Conservation (phyloP, 1,284 basidiomycete species). For the Tylopilus sp. region DNA sequence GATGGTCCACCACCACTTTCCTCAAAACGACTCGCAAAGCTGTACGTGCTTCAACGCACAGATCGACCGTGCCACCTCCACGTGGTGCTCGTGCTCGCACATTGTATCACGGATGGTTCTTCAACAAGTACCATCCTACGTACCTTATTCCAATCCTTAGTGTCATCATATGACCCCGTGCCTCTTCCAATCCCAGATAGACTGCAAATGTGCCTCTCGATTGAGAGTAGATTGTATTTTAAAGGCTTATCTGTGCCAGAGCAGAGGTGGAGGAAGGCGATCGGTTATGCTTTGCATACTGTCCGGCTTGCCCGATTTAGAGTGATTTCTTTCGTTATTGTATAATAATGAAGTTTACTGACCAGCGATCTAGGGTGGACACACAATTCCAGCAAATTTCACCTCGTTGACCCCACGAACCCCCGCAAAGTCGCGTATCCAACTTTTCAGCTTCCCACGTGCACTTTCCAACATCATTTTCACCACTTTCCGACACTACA, state of each 20-base stretch:
- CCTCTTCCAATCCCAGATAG: constrained; percentile 45
- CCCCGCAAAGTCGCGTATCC: constrained; percentile 49
- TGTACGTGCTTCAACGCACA: background rate
- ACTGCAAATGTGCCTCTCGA: constrained; percentile 52
- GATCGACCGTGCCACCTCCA: constrained; percentile 9
- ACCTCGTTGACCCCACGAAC: constrained; percentile 48
- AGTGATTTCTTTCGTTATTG: constrained; percentile 33
- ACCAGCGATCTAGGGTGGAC: constrained; percentile 24
- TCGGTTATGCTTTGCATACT: constrained; percentile 52
- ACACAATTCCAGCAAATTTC: constrained; percentile 59
- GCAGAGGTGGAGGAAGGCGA: constrained; percentile 59
- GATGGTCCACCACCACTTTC: background rate
- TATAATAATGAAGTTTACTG: background rate
- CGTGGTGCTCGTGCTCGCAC: constrained; percentile 16
- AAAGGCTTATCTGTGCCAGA: constrained; percentile 44
- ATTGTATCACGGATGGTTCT: constrained; percentile 17
- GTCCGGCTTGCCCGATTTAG: constrained; percentile 38
- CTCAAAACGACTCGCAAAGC: background rate
- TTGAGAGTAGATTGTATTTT: constrained; percentile 51
- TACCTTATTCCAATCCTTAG: constrained; percentile 55
- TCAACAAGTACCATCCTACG: constrained; percentile 19
- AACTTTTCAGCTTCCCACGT: constrained; percentile 36
- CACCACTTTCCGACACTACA: constrained; percentile 49
- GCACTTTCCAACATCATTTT: constrained; percentile 42
- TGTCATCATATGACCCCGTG: constrained; percentile 28